phyloP scores from a whole-genome alignment of 495 filamentous ascomycete species.

The Bombardia bombarda region DNA sequence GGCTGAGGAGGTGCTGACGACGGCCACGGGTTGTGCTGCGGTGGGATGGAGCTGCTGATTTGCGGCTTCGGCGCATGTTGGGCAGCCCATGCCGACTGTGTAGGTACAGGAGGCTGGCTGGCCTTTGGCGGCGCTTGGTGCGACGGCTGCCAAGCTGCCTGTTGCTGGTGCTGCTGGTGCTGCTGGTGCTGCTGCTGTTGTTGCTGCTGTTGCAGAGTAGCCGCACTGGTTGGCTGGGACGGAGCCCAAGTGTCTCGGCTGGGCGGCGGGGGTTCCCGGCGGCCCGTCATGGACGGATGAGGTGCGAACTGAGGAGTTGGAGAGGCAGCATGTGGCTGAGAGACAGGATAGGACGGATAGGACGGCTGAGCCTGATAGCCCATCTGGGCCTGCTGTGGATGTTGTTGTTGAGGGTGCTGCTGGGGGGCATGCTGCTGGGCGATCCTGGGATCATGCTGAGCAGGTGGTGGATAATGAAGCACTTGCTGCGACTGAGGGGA shows the following conservation, averaged over 20 bases:
- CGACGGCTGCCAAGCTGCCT: constrained; percentile 22
- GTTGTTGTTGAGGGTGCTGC: constrained; percentile 13
- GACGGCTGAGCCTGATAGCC: constrained; percentile 8
- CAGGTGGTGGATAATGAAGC: constrained; percentile 31
- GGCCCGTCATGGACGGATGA: constrained; percentile 13
- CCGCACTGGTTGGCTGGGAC: constrained; percentile 6
- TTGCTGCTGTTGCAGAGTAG: constrained; percentile 14
- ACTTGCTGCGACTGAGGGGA: constrained; percentile 35
- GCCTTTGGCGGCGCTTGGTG: constrained; percentile 33
- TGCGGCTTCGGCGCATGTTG: constrained; percentile 35
- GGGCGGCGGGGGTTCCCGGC: constrained; percentile 8
- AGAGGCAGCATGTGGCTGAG: constrained; percentile 17
- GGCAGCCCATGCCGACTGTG: constrained; percentile 35
- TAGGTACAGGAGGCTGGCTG: constrained; percentile 25
- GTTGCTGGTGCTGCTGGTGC: constrained; percentile 14
- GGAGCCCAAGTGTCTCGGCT: constrained; percentile 14
- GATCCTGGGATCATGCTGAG: constrained; percentile 12
- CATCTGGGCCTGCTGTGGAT: constrained; percentile 8
- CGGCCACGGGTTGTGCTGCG: constrained; percentile 20
- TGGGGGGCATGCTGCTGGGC: constrained; percentile 8
- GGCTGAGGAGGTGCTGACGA: constrained; percentile 12
- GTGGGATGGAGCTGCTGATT: constrained; percentile 27
- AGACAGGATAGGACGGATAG: constrained; percentile 8
- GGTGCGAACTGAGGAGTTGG: constrained; percentile 19
- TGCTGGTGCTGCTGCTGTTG: constrained; percentile 11